Conservation (phyloP, 768 basidiomycete genomes). For the Russula compacta region DNA sequence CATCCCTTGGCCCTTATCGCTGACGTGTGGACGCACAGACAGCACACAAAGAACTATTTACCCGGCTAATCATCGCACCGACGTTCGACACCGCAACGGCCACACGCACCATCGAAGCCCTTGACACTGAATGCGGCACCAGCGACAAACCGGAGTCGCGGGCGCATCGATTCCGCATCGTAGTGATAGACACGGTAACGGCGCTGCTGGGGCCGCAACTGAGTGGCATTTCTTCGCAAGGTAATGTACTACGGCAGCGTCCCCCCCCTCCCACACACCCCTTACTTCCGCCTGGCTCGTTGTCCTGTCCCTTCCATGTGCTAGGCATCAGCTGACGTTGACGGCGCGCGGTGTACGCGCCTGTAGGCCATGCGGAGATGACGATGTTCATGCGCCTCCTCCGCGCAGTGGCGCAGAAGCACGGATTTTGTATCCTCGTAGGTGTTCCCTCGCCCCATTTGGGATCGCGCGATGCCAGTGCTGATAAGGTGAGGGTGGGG, state of each 20-base stretch:
- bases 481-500: not conserved
- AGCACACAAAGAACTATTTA: not conserved
- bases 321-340: not conserved
- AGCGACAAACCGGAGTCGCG: not conserved
- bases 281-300: not conserved
- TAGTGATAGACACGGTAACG: conserved; percentile 62
- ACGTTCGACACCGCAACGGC: conserved; percentile 2
- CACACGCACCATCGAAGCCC: conserved; percentile 4
- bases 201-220: conserved; percentile 54
- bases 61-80: conserved; percentile 10
- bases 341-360: not conserved
- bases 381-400: conserved; percentile 60
- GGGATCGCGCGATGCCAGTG: not conserved
- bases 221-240: conserved; percentile 59
- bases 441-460: conserved; percentile 22
- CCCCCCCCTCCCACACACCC: not conserved
- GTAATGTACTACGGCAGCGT: conserved; percentile 16
- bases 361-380: conserved; percentile 59
- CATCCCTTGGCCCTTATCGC: not conserved
- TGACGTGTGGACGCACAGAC: not conserved
- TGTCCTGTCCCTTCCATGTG: not conserved
- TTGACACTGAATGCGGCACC: not conserved
- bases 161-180: conserved; percentile 26
- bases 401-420: conserved; percentile 38
- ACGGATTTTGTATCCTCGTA: conserved; percentile 46